Percentiles rank a stretch among this genome's conserved stretches.
Evolutionary conservation across 345 rosid species (phyloP).

Genomic region (Aquilaria malaccensis): DNA sequence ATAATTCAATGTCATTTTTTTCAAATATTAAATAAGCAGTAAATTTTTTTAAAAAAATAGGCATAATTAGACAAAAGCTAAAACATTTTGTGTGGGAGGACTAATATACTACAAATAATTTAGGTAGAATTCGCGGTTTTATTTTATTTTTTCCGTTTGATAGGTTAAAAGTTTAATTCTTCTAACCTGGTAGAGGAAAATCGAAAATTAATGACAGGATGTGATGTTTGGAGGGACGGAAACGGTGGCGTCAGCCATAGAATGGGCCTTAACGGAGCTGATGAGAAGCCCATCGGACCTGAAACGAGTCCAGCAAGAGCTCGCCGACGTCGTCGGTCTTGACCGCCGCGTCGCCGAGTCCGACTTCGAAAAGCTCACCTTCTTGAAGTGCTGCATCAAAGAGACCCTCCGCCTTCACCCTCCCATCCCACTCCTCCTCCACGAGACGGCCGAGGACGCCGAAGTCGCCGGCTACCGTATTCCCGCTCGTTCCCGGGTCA

Average conservation of each 20-base stretch:
- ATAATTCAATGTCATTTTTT: too few relatives aligned
- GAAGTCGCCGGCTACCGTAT: constrained; percentile 55
- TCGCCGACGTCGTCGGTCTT: constrained; percentile 66
- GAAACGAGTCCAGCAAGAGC: constrained; percentile 62
- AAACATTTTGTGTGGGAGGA: too few relatives aligned
- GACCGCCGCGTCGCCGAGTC: constrained; percentile 67
- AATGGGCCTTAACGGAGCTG: constrained; percentile 81
- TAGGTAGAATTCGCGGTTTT: too few relatives aligned
- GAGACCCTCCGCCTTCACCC: constrained; percentile 89
- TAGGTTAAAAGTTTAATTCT: not conserved
- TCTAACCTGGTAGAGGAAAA: not conserved
- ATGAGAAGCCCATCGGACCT: constrained; percentile 63
- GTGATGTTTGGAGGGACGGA: constrained; percentile 99
- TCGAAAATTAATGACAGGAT: constrained; percentile 37
- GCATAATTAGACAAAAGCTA: not conserved
- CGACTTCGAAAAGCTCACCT: constrained; percentile 58
- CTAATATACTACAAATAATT: too few relatives aligned
- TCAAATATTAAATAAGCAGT: too few relatives aligned
- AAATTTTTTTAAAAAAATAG: not conserved
- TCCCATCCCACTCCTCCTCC: constrained; percentile 91
- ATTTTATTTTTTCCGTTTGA: too few relatives aligned
- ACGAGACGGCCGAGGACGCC: constrained; percentile 65
- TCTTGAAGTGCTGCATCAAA: constrained; percentile 56
- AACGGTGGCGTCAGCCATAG: constrained; percentile 92
- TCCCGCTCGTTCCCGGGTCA: constrained; percentile 60